Percentiles rank a stretch among this genome's conserved stretches.
phyloP scores from a whole-genome alignment of 495 filamentous ascomycete species.

The Glonium stellatum region DNA sequence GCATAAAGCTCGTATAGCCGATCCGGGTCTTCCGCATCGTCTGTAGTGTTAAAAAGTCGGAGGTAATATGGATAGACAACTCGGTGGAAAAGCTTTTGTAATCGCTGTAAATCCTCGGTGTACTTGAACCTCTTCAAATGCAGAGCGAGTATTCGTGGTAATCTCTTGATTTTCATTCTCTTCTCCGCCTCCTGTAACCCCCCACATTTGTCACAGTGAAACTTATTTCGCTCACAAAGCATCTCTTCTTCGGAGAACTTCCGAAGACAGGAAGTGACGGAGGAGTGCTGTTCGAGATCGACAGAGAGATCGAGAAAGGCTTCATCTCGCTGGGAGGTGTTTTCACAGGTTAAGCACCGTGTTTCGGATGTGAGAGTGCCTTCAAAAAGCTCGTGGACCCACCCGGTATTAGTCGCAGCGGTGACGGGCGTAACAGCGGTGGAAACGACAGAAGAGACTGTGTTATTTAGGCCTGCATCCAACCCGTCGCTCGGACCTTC shows the following conservation, averaged over 20 bases:
- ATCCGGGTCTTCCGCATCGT: constrained; percentile 92
- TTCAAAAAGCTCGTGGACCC: constrained; percentile 98
- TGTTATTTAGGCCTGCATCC: constrained; percentile 32
- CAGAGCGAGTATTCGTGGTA: constrained; percentile 84
- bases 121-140: constrained; percentile 98
- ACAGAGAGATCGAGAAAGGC: constrained; percentile 94
- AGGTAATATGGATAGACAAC: constrained; percentile 96
- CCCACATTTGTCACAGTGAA: constrained; percentile 95
- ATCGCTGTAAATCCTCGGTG: constrained; percentile 82
- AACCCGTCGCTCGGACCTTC: constrained; percentile 40
- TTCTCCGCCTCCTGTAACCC: constrained; percentile 97
- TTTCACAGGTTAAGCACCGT: constrained; percentile 93
- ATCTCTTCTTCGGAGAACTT: constrained; percentile 98
- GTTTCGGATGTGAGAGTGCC: constrained; percentile 93
- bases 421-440: constrained; percentile 10
- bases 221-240: constrained; percentile 97
- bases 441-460: constrained; percentile 13
- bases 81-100: constrained; percentile 94
- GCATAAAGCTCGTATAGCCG: constrained; percentile 94
- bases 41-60: constrained; percentile 94
- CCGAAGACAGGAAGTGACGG: constrained; percentile 87
- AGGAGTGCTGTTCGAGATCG: constrained; percentile 90
- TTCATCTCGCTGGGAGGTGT: constrained; percentile 89
- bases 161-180: constrained; percentile 95
- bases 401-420: constrained; percentile 43